These are phyloP conservation scores for Botryotinia globosa DNA, from an alignment of 2,329 filamentous ascomycete genomes.

Conservation along the genomic window DNA sequence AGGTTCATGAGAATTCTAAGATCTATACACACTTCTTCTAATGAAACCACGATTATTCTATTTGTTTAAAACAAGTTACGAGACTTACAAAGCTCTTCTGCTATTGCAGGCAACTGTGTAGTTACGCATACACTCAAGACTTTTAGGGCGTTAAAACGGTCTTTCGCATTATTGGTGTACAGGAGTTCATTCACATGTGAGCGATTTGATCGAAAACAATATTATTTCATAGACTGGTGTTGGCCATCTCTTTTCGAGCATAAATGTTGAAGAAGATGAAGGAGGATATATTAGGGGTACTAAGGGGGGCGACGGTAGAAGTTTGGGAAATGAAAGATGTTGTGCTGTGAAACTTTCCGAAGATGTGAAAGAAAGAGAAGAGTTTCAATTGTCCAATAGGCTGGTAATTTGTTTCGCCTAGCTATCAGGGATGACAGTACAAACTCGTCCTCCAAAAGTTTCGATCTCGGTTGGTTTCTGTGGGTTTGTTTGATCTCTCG, in stretches of 20 bases:
- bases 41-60: constrained; percentile 45
- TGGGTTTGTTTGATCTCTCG: constrained; percentile 22
- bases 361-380: constrained; percentile 21
- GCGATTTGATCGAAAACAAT: constrained; percentile 37
- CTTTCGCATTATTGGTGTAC: constrained; percentile 38
- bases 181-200: constrained; percentile 38
- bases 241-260: constrained; percentile 34
- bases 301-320: constrained; percentile 22
- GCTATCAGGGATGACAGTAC: constrained; percentile 22
- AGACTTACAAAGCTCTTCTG: constrained; percentile 23
- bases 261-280: constrained; percentile 25
- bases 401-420: constrained; percentile 30
- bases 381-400: constrained; percentile 22
- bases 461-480: constrained; percentile 27
- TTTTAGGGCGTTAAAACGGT: constrained; percentile 36
- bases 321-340: constrained; percentile 30
- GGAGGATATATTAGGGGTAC: constrained; percentile 20
- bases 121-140: constrained; percentile 33
- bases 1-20: constrained; percentile 98
- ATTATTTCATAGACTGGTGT: constrained; percentile 39
- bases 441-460: constrained; percentile 26
- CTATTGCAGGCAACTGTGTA: constrained; percentile 31
- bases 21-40: constrained; percentile 99
- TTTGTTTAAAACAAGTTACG: constrained; percentile 20
- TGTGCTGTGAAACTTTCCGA: constrained; percentile 33